Percentiles rank a stretch among this genome's conserved stretches.
These are phyloP conservation scores for Suhomyces kilbournensis DNA, from an alignment of 805 yeast genomes.

Conservation along the genomic window DNA sequence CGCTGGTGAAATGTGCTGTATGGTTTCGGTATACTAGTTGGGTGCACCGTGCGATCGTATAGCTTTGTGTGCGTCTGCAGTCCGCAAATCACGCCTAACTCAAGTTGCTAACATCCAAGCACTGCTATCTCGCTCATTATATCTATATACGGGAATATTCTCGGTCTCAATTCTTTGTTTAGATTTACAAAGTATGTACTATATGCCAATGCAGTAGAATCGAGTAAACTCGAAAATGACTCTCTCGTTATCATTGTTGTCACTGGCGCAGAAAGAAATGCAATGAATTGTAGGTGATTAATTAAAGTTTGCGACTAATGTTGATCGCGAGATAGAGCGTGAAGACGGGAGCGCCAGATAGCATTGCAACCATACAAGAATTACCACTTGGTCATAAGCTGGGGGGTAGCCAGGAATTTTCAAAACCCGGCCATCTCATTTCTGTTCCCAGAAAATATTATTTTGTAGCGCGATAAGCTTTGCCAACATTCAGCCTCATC, in stretches of 20 bases:
- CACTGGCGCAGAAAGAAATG: not conserved
- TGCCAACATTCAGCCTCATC: not conserved
- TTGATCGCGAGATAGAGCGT: not conserved
- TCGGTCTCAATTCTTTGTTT: not conserved
- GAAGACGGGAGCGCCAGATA: not conserved
- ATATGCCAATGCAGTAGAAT: too few species aligned
- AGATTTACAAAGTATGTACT: not conserved
- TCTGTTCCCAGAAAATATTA: too few species aligned
- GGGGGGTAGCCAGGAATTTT: not conserved
- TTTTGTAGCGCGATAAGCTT: not conserved
- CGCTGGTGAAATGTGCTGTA: not conserved
- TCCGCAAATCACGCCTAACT: not conserved
- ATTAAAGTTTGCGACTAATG: not conserved
- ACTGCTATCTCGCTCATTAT: not conserved
- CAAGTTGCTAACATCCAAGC: not conserved
- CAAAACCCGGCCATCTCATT: not conserved
- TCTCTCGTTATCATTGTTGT: not conserved
- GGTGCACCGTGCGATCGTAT: not conserved
- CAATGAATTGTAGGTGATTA: not conserved
- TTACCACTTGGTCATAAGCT: not conserved
- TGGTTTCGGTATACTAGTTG: not conserved
- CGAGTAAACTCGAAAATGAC: not conserved
- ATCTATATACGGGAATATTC: not conserved
- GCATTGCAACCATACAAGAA: too few species aligned
- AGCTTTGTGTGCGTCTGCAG: not conserved